These are phyloP conservation scores for Trichoderma oligosporum DNA, from an alignment of 2,329 filamentous ascomycete genomes.

Conservation along the genomic window DNA sequence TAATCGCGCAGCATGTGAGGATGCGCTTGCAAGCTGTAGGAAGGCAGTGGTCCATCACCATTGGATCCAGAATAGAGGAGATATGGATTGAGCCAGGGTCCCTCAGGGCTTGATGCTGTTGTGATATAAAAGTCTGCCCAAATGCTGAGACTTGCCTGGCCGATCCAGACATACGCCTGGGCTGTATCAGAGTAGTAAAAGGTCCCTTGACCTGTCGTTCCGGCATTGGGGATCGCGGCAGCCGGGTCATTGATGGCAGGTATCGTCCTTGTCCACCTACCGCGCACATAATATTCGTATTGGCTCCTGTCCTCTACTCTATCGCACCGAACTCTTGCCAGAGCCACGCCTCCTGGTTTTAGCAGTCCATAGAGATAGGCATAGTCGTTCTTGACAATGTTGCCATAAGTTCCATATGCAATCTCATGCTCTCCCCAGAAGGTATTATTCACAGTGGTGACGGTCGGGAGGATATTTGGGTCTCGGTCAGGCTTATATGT, in stretches of 20 bases:
- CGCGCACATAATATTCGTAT: conserved; percentile 24
- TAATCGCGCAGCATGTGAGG: conserved; percentile 15
- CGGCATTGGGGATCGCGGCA: conserved; percentile 22
- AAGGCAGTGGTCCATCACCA: conserved; percentile 15
- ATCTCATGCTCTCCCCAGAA: conserved; percentile 23
- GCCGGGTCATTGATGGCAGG: conserved; percentile 19
- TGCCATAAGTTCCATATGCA: conserved; percentile 22
- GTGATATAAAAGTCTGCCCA: conserved; percentile 25
- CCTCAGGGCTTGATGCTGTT: conserved; percentile 21
- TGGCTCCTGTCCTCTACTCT: conserved; percentile 21
- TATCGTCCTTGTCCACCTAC: conserved; percentile 20
- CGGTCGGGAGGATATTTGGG: conserved; percentile 18
- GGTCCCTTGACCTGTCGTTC: conserved; percentile 25
- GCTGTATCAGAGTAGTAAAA: conserved; percentile 24
- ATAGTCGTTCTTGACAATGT: conserved; percentile 20
- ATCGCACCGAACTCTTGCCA: conserved; percentile 22
- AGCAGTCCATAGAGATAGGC: conserved; percentile 24
- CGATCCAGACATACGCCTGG: conserved; percentile 26
- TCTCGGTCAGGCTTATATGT: conserved; percentile 20
- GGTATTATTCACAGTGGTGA: conserved; percentile 12
- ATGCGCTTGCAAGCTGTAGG: conserved; percentile 20
- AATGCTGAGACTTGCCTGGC: conserved; percentile 22
- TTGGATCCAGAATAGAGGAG: conserved; percentile 15
- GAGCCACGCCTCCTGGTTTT: conserved; percentile 18
- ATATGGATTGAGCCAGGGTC: conserved; percentile 18